Evolutionary conservation across 2,329 filamentous ascomycete species (phyloP).

Genomic region (Paracamarosporium sp.): DNA sequence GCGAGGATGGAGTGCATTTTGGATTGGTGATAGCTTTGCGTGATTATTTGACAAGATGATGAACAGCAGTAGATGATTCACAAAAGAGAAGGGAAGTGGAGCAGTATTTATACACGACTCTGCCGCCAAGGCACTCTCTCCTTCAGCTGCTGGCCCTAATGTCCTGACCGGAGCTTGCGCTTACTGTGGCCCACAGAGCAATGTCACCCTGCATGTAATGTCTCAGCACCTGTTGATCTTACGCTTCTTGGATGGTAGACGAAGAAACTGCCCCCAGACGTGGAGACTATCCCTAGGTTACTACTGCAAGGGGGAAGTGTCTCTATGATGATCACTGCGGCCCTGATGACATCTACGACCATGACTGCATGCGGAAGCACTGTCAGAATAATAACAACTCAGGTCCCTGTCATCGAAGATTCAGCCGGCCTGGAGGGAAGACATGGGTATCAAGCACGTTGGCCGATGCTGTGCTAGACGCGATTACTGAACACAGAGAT

Average conservation of each 20-base stretch:
- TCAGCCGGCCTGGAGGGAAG: background rate
- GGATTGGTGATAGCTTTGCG: background rate
- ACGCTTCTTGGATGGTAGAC: background rate
- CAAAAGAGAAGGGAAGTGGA: background rate
- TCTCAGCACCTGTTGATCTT: background rate
- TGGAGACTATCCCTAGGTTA: background rate
- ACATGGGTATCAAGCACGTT: no score
- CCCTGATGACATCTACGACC: background rate
- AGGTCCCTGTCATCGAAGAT: background rate
- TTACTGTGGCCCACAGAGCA: background rate
- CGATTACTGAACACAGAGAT: no score
- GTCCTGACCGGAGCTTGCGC: background rate
- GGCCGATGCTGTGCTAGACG: no score
- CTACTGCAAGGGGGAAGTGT: background rate
- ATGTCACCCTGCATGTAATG: background rate
- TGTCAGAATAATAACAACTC: background rate
- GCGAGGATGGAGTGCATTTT: constrained; percentile 9
- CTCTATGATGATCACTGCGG: background rate
- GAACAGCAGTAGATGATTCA: background rate
- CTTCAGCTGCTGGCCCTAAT: background rate
- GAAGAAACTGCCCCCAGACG: background rate
- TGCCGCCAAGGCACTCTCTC: background rate
- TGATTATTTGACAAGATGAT: background rate
- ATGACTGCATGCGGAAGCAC: background rate
- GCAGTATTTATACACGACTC: background rate